Evolutionary conservation across 257 asterid genomes (phyloP), one percentile per base, ranked within the genome.

Genomic region (Cordia subcordata): DNA sequence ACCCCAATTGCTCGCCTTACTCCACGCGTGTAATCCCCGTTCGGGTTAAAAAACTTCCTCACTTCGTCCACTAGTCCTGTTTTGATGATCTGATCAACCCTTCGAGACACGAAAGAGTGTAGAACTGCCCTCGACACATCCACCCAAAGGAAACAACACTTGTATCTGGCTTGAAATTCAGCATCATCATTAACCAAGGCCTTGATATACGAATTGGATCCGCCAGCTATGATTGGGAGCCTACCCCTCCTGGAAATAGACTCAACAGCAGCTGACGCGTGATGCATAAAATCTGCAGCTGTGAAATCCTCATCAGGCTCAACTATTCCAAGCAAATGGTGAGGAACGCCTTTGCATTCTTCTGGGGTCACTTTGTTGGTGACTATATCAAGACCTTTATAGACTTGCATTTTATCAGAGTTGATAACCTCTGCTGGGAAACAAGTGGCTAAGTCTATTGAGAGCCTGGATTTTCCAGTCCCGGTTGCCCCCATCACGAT

Each of bases 401-500:
- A 79, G 1, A 81, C 87, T 73, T 91, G 96, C 68, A 91, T 91
- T 69, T 88, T 85, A 60, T 91, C 98, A 0, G 86, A 85, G 60
- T 88, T 91, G 40, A 91, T 77, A 3, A 91, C 69, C 57, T 88
- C 96, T 0, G 88, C 98, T 27, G 68, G 76, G 57, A 85, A 83
- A 0, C 77, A 79, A 8, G 71, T 71, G 27, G 98, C 98, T 16
- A 91, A 23, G 60, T 91, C 96, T 1, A 91, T 81, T 0, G 96
- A 82, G 19, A 91, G 85, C 3, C 93, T 85, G 1, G 96, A 84
- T 53, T 91, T 91, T 13, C 96, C 96, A 8, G 94, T 82, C 13
- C 96, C 95, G 0, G 94, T 91, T 33, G 93, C 84, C 21, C 95
- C 96, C 67, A 86, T 69, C 12, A 92, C 90, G 5, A 92, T 67